Evolutionary conservation across 176 grass and related monocot species (phyloP).

Genomic region (Elaeis guineensis): DNA sequence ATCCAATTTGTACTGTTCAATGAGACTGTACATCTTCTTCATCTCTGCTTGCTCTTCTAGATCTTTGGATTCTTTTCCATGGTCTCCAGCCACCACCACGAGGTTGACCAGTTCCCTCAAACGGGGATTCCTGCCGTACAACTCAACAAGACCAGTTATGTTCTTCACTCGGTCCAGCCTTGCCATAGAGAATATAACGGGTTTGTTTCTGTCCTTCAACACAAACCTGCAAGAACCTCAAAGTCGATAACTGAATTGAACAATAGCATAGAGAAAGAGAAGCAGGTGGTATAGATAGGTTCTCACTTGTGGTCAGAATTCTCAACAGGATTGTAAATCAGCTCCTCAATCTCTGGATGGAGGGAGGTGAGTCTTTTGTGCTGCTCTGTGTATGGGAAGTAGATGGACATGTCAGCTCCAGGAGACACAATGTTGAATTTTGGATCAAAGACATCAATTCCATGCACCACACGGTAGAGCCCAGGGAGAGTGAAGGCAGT

Average conservation of each 20-base stretch:
- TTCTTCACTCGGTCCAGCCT: conserved; percentile 95
- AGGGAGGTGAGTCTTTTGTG: conserved; percentile 86
- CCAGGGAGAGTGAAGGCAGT: conserved; percentile 93
- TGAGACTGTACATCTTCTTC: conserved; percentile 81
- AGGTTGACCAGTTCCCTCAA: conserved; percentile 90
- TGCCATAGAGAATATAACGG: conserved; percentile 98
- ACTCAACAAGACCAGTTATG: conserved; percentile 86
- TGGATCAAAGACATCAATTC: conserved; percentile 95
- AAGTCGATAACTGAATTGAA: conserved; percentile 11
- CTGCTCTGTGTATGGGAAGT: conserved; percentile 75
- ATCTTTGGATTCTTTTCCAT: conserved; percentile 89
- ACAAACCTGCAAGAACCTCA: conserved; percentile 43
- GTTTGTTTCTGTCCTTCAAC: conserved; percentile 81
- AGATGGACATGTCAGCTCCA: conserved; percentile 91
- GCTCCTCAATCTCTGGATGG: conserved; percentile 91
- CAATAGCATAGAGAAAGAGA: background rate
- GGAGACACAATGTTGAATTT: conserved; percentile 99
- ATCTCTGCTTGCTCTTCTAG: conserved; percentile 94
- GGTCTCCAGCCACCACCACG: conserved; percentile 89
- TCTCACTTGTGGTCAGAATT: conserved; percentile 88
- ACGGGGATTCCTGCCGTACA: conserved; percentile 61
- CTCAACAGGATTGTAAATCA: conserved; percentile 63
- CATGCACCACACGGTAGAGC: conserved; percentile 90
- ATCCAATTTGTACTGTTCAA: conserved; percentile 75
- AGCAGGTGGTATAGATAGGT: background rate